A percentile compares a stretch with the other conserved stretches of the same genome.
phyloP scores from a whole-genome alignment of 2,329 filamentous ascomycete genomes.

The Aureobasidium namibiae region DNA sequence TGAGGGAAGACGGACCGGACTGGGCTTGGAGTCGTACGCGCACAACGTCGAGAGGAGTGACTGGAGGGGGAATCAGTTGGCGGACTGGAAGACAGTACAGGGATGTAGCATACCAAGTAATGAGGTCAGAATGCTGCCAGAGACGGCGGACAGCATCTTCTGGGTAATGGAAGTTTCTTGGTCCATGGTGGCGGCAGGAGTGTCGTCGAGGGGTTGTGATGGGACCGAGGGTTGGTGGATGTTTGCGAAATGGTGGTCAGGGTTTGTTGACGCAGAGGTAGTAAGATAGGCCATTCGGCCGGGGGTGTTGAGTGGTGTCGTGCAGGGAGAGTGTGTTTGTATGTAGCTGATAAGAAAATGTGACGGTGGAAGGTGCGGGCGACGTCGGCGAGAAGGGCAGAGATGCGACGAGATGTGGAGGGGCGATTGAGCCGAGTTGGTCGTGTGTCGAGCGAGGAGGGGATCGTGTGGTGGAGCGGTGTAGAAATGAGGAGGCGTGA shows the following conservation, averaged over 20 bases:
- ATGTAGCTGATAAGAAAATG: constrained; percentile 4
- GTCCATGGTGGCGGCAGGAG: constrained; percentile 33
- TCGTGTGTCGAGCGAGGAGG: too few relatives aligned
- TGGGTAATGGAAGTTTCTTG: constrained; percentile 71
- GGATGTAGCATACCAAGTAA: constrained; percentile 59
- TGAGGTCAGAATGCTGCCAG: constrained; percentile 82
- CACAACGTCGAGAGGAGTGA: constrained; percentile 93
- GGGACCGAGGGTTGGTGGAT: constrained; percentile 20
- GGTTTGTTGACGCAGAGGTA: constrained; percentile 2
- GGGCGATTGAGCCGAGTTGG: neutral
- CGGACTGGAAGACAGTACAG: neutral
- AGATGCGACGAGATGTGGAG: neutral
- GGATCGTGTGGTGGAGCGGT: neutral
- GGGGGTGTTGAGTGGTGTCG: neutral
- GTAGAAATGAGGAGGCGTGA: neutral
- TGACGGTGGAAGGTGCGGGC: neutral
- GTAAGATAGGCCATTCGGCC: constrained; percentile 14
- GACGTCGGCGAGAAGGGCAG: neutral
- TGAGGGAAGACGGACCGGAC: constrained; percentile 48
- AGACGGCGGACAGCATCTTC: constrained; percentile 91
- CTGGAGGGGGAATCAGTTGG: constrained; percentile 38
- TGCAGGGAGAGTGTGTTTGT: too few relatives aligned
- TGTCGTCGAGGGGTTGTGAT: neutral
- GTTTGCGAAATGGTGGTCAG: constrained; percentile 2
- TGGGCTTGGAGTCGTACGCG: constrained; percentile 92